These are phyloP conservation scores for Pisolithus sp. DNA, from an alignment of 768 basidiomycete species.

Conservation along the genomic window DNA sequence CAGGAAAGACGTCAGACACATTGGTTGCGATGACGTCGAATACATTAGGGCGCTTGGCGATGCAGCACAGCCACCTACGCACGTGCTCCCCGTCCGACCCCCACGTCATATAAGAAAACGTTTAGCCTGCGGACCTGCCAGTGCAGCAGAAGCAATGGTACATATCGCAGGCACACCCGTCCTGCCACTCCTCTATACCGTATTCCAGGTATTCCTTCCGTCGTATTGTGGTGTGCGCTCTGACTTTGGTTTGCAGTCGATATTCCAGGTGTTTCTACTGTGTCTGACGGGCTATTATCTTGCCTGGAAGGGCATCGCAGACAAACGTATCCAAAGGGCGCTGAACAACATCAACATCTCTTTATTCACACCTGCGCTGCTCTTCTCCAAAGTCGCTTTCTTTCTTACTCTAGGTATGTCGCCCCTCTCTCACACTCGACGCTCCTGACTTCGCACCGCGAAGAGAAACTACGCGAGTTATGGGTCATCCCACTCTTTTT, in stretches of 20 bases:
- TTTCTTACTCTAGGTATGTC: conserved; percentile 69
- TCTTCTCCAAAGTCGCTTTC: conserved; percentile 95
- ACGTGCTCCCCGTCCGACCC: neutral
- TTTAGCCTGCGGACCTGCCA: too few species aligned
- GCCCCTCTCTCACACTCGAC: neutral
- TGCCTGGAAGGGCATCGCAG: conserved; percentile 72
- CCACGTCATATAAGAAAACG: too few species aligned
- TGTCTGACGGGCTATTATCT: conserved; percentile 82
- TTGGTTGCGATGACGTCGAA: neutral
- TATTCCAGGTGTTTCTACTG: conserved; percentile 81
- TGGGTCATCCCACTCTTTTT: conserved; percentile 89
- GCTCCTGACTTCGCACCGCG: neutral
- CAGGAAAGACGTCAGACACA: neutral
- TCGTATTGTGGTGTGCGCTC: neutral
- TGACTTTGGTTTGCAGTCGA: conserved; percentile 48
- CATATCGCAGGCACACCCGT: conserved; percentile 3
- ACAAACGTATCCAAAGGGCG: conserved; percentile 85
- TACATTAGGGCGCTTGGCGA: neutral
- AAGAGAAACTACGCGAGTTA: conserved; percentile 72
- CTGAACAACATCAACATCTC: conserved; percentile 80
- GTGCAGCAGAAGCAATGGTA: neutral
- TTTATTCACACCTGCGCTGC: conserved; percentile 80
- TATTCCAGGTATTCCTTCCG: conserved; percentile 21
- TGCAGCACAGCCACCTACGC: neutral
- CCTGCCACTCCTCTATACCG: conserved; percentile 18